phyloP scores from a whole-genome alignment of 805 yeast species.

The Ogataea siamensis region DNA sequence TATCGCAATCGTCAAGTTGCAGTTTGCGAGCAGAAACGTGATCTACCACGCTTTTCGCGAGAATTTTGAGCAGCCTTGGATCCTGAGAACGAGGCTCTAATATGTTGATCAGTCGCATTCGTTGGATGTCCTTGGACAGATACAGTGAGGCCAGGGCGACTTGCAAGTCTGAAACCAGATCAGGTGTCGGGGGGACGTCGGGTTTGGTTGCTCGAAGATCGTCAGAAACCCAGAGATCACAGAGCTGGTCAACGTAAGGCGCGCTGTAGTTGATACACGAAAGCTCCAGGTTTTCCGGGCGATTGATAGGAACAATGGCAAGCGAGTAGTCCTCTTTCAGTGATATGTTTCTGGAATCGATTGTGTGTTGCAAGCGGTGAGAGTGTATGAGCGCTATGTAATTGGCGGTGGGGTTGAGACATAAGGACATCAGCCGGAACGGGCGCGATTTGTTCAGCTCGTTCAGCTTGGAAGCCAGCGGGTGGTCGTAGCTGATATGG shows the following conservation, averaged over 20 bases:
- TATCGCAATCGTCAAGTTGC: slow-evolving; percentile 10
- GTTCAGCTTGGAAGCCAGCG: slow-evolving; percentile 17
- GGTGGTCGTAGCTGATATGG: slow-evolving; percentile 6
- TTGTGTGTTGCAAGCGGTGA: slow-evolving; percentile 6
- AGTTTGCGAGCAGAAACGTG: slow-evolving; percentile 9
- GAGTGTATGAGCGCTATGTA: slow-evolving; percentile 15
- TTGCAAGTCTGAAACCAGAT: not conserved
- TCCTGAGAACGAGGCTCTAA: not conserved
- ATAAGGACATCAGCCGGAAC: slow-evolving; percentile 9
- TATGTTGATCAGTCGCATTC: slow-evolving; percentile 10
- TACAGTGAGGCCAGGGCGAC: slow-evolving; percentile 5
- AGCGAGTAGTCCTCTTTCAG: slow-evolving; percentile 15
- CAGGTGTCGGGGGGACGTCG: not conserved
- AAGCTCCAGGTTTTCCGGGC: not conserved
- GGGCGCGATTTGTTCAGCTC: slow-evolving; percentile 11
- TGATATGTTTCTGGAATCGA: slow-evolving; percentile 17
- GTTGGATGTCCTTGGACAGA: slow-evolving; percentile 12
- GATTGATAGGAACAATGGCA: slow-evolving; percentile 9
- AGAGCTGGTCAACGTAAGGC: slow-evolving; percentile 5
- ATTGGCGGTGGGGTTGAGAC: slow-evolving; percentile 12
- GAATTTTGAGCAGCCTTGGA: slow-evolving; percentile 2
- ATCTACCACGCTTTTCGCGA: slow-evolving; percentile 15
- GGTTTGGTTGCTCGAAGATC: not conserved
- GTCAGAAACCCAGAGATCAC: not conserved
- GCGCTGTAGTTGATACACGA: slow-evolving; percentile 14